Base-by-base conservation (phyloP, 2,329 filamentous ascomycete species). In the Tolypocladium cylindrosporum region DNA sequence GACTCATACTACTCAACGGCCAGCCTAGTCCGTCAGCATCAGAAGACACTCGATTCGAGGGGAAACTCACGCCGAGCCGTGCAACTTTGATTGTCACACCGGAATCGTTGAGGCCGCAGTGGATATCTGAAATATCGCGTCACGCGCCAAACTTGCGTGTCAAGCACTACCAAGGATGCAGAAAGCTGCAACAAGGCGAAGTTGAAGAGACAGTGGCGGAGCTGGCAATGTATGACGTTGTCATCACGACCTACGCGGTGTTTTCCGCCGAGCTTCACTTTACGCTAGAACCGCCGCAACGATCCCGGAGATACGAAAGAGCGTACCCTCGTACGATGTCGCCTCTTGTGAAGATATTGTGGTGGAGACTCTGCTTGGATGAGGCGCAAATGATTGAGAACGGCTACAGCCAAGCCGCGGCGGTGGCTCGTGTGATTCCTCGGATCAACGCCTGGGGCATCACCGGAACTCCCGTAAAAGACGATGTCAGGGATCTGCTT, bases 321-420 rank as follows among this genome's bases (percentile, higher is more conserved):
- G 84, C 82, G 58, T 87, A 89, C 57, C 78, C 85, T 60, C 80
- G 86, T 36, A 79, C 81, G 3, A 86, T 79, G 55, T 94, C 90
- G 5, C 92, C 92, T 0, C 77, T 97, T 8, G 85, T 92, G 11
- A 83, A 89, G 63, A 83, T 97, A 21, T 84, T 80, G 1, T 97
- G 91, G 91, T 97, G 91, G 91, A 82, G 93, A 48, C 83, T 96
- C 1, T 86, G 85, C 57, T 77, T 89, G 1, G 86, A 89, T 59
- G 91, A 87, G 75, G 86, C 93, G 0, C 94, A 99, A 67, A 96
- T 96, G 88, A 86, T 97, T 48, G 93, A 97, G 69, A 93, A 84
- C 63, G 91, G 91, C 40, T 86, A 95, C 4, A 92, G 85, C 65
- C 87, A 90, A 64, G 90, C 93, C 36, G 92, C 94, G 1, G 83